Conservation (phyloP, 2,329 filamentous ascomycete species). For the Penicillium corylophilum region DNA sequence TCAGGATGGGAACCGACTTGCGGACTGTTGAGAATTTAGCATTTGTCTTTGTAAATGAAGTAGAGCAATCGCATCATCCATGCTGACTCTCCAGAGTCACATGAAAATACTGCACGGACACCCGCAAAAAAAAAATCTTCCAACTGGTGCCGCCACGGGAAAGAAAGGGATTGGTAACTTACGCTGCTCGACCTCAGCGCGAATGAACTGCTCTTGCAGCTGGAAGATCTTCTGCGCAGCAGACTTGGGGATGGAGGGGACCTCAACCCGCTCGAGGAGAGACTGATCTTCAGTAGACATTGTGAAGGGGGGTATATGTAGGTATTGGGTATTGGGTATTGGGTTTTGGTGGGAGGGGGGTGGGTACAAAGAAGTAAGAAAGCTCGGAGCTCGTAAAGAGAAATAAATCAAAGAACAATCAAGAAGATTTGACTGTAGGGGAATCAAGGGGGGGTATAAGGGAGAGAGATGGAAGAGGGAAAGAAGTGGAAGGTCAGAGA, state of each 20-base stretch:
- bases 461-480: slow-evolving; percentile 3
- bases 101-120: not conserved
- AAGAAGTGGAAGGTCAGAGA: slow-evolving; percentile 7
- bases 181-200: slow-evolving; percentile 81
- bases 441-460: not conserved
- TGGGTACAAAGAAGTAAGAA: slow-evolving; percentile 1
- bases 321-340: not conserved
- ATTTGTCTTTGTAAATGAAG: not conserved
- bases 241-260: slow-evolving; percentile 49
- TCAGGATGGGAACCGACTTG: slow-evolving; percentile 66
- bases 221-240: slow-evolving; percentile 62
- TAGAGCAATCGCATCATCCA: not conserved
- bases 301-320: not conserved
- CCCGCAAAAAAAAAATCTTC: not conserved
- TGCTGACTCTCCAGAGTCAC: not conserved
- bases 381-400: not conserved
- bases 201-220: slow-evolving; percentile 80
- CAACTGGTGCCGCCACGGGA: not conserved
- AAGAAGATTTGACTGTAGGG: not conserved
- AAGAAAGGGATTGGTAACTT: slow-evolving; percentile 40
- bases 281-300: slow-evolving; percentile 31
- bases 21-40: slow-evolving; percentile 56
- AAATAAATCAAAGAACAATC: slow-evolving; percentile 4
- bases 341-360: not conserved
- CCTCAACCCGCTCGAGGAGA: slow-evolving; percentile 36